Evolutionary conservation across 116 monocot genomes (phyloP).

Genomic region (Dioscorea cayenensis): DNA sequence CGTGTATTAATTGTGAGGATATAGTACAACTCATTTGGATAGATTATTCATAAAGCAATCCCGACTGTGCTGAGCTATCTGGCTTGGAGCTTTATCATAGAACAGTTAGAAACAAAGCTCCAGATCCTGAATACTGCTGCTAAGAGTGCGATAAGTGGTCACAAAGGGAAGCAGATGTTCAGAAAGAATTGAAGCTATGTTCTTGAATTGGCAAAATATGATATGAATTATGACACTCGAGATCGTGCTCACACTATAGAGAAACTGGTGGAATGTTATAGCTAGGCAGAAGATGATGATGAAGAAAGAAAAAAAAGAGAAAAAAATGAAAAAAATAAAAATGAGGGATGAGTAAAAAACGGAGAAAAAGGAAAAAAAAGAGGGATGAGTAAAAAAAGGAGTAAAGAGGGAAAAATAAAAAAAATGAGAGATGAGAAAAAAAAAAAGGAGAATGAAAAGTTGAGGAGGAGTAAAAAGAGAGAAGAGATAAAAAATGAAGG

Average conservation of each 20-base stretch:
- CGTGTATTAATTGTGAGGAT: conserved; percentile 90
- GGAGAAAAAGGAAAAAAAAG: too few species aligned
- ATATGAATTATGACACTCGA: conserved; percentile 73
- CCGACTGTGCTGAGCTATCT: conserved; percentile 71
- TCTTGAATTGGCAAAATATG: conserved; percentile 71
- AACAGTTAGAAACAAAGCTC: conserved; percentile 80
- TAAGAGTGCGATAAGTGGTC: conserved; percentile 49
- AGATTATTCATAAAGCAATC: conserved; percentile 48
- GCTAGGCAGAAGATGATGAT: conserved; percentile 8
- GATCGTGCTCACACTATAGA: conserved; percentile 70
- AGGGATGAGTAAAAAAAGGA: too few species aligned
- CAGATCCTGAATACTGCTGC: conserved; percentile 80
- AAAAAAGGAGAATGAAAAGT: too few species aligned
- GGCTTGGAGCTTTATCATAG: conserved; percentile 58
- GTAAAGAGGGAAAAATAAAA: too few species aligned
- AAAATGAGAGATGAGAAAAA: too few species aligned
- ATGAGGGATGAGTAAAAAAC: too few species aligned
- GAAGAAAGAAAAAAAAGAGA: too few species aligned
- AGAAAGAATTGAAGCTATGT: too few species aligned
- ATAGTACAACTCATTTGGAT: conserved; percentile 64
- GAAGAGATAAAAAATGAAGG: too few species aligned
- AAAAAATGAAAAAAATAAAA: too few species aligned
- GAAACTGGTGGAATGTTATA: conserved; percentile 34
- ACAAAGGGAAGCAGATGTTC: conserved; percentile 36
- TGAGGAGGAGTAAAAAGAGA: too few species aligned